These are phyloP conservation scores for Hyaloperonospora arabidopsidis DNA, from an alignment of 352 stramenopile species.

Conservation along the genomic window DNA sequence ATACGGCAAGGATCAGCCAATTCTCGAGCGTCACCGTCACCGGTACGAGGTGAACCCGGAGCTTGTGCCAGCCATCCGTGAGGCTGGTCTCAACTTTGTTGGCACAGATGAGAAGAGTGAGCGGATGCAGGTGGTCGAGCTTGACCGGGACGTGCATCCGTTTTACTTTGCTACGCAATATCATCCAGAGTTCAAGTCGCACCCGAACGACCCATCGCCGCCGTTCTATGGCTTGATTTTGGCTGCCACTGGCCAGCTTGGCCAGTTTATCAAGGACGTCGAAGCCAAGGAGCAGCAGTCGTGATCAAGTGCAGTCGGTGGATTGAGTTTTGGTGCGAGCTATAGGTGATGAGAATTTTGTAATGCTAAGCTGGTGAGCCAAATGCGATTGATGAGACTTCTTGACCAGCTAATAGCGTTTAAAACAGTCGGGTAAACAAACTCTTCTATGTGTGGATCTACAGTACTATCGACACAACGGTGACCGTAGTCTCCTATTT, in stretches of 20 bases:
- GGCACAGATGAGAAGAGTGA: slow-evolving; percentile 94
- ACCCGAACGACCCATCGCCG: slow-evolving; percentile 93
- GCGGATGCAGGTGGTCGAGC: slow-evolving; percentile 98
- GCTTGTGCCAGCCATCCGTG: slow-evolving; percentile 85
- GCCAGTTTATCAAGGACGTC: slow-evolving; percentile 50
- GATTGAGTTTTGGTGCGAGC: too few relatives aligned
- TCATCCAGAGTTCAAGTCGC: slow-evolving; percentile 98
- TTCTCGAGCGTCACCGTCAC: slow-evolving; percentile 97
- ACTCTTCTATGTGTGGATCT: too few relatives aligned
- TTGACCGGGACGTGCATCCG: slow-evolving; percentile 91
- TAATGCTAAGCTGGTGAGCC: slow-evolving; percentile 9
- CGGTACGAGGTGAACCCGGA: slow-evolving; percentile 99
- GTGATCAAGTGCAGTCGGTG: slow-evolving; percentile 8
- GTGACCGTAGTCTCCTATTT: too few relatives aligned
- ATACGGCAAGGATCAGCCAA: slow-evolving; percentile 81
- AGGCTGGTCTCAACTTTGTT: slow-evolving; percentile 93
- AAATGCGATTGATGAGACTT: too few relatives aligned
- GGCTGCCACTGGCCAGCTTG: slow-evolving; percentile 75
- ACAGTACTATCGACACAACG: too few relatives aligned
- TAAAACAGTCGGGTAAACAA: too few relatives aligned
- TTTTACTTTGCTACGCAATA: slow-evolving; percentile 99
- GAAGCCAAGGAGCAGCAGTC: slow-evolving; percentile 28
- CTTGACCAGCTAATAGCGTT: too few relatives aligned
- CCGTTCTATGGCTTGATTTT: slow-evolving; percentile 96
- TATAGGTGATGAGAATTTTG: slow-evolving; percentile 11